Conservation (phyloP, 2,329 filamentous ascomycete species). For the Graphilbum ipis-grandicollis region DNA sequence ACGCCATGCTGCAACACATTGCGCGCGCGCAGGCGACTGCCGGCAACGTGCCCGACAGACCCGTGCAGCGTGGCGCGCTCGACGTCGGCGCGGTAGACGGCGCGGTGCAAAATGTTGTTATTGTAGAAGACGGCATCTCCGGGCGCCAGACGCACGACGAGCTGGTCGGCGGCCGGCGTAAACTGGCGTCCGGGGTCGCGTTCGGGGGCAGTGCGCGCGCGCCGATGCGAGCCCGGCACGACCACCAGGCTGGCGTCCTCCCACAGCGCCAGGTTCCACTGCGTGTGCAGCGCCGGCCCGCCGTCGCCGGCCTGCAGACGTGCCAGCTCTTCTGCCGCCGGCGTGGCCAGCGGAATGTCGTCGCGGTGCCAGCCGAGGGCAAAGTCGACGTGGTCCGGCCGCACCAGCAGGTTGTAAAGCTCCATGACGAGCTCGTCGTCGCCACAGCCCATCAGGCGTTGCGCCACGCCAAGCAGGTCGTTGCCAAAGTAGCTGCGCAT, state of each 20-base stretch:
- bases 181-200: constrained; percentile 50
- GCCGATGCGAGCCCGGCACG: constrained; percentile 57
- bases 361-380: constrained; percentile 74
- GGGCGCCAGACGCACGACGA: constrained; percentile 46
- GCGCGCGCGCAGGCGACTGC: constrained; percentile 38
- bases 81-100: constrained; percentile 39
- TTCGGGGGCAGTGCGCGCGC: constrained; percentile 54
- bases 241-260: constrained; percentile 59
- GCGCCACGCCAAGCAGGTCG: constrained; percentile 40
- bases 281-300: constrained; percentile 56
- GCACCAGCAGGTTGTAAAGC: constrained; percentile 70
- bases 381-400: constrained; percentile 49
- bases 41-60: constrained; percentile 44
- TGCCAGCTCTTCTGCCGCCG: constrained; percentile 46
- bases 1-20: constrained; percentile 65
- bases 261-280: constrained; percentile 76
- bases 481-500: constrained; percentile 55
- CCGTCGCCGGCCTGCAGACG: constrained; percentile 33
- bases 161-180: constrained; percentile 42
- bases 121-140: constrained; percentile 81
- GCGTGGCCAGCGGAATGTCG: constrained; percentile 53
- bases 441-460: constrained; percentile 38
- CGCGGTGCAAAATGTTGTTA: constrained; percentile 71
- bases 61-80: constrained; percentile 59
- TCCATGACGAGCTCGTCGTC: constrained; percentile 65